A percentile compares a stretch with the other conserved stretches of the same genome.
phyloP scores from a whole-genome alignment of 2,329 filamentous ascomycete species.

The Pleoardoris graminearum region DNA sequence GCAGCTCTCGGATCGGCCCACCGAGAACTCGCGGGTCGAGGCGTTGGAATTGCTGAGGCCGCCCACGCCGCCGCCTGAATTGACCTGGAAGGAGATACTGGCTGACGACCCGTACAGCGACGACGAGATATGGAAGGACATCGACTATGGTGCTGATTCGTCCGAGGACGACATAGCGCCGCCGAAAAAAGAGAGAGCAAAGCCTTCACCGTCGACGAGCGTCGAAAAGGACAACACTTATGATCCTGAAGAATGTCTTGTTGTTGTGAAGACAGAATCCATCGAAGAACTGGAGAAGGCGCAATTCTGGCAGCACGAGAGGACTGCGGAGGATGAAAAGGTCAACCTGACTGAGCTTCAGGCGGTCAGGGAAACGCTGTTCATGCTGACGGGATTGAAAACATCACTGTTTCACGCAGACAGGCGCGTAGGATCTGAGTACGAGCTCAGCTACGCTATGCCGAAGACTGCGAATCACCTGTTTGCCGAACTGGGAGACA shows the following conservation, averaged over 20 bases:
- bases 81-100: constrained; percentile 81
- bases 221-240: constrained; percentile 43
- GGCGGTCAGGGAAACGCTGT: constrained; percentile 74
- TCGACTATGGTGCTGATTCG: constrained; percentile 67
- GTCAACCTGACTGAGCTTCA: constrained; percentile 68
- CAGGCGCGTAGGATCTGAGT: constrained; percentile 42
- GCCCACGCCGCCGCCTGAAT: constrained; percentile 49
- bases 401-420: constrained; percentile 68
- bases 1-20: constrained; percentile 78
- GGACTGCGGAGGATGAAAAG: constrained; percentile 17
- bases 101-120: constrained; percentile 74
- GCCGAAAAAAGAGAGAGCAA: constrained; percentile 21
- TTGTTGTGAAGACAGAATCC: constrained; percentile 24
- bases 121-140: constrained; percentile 69
- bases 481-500: constrained; percentile 50
- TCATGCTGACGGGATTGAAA: constrained; percentile 80
- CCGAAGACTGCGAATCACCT: constrained; percentile 41
- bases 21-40: constrained; percentile 67
- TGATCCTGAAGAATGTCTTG: constrained; percentile 40
- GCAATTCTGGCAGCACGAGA: constrained; percentile 53
- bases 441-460: constrained; percentile 46
- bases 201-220: constrained; percentile 42
- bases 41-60: constrained; percentile 62
- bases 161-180: constrained; percentile 62
- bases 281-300: constrained; percentile 48